Evolutionary conservation across 2,329 filamentous ascomycete genomes (phyloP).

Genomic region (Xenosphaeropsis pyriputrescens): DNA sequence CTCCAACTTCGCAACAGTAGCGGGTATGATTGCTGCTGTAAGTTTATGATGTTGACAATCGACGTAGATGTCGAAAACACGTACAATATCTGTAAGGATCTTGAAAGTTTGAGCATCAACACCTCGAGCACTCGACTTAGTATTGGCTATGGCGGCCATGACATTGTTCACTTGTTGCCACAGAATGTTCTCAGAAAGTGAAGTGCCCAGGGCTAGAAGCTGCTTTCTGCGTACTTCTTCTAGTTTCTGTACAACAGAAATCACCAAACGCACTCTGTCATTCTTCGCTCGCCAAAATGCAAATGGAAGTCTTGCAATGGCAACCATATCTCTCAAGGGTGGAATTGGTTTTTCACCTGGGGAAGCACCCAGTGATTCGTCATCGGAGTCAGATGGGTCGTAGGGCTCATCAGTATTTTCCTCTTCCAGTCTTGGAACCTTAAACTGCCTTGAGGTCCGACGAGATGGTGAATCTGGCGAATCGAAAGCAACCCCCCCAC

Average conservation of each 20-base stretch:
- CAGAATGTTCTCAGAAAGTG: slow-evolving; percentile 4
- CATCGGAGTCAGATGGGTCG: neutral
- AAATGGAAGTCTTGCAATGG: slow-evolving; percentile 9
- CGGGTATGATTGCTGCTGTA: slow-evolving; percentile 8
- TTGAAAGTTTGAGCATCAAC: slow-evolving; percentile 6
- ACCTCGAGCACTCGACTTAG: slow-evolving; percentile 2
- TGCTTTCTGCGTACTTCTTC: neutral
- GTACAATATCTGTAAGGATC: slow-evolving; percentile 7
- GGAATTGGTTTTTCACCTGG: slow-evolving; percentile 3
- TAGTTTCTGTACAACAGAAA: slow-evolving; percentile 23
- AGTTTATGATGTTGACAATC: slow-evolving; percentile 9
- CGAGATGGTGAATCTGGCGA: too few relatives aligned
- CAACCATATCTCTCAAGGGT: slow-evolving; percentile 7
- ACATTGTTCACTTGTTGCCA: slow-evolving; percentile 7
- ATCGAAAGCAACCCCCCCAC: too few relatives aligned
- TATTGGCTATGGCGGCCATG: slow-evolving; percentile 1
- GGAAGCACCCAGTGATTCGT: neutral
- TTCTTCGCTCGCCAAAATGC: slow-evolving; percentile 7
- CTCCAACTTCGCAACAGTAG: slow-evolving; percentile 11
- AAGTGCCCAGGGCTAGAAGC: slow-evolving; percentile 5
- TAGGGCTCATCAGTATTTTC: too few relatives aligned
- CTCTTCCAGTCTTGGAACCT: too few relatives aligned
- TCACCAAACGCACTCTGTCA: slow-evolving; percentile 23
- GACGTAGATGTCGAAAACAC: slow-evolving; percentile 17
- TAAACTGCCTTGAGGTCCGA: too few relatives aligned